Evolutionary conservation across 1,284 basidiomycete species (phyloP).

Genomic region (Apiotrichum brassicae): DNA sequence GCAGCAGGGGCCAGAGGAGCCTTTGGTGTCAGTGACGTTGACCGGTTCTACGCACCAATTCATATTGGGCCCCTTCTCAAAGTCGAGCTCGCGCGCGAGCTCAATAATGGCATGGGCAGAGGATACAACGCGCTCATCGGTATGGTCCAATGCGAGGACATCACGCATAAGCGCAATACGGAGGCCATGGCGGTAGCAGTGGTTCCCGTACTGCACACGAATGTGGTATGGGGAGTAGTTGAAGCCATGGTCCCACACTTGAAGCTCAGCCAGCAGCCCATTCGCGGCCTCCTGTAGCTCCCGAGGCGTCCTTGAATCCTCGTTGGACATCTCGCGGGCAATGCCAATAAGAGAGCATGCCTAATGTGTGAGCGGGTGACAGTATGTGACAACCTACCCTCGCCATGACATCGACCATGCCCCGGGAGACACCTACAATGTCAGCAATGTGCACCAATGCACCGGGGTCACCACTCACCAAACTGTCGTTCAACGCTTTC

Average conservation of each 20-base stretch:
- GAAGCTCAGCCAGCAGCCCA: conserved; percentile 32
- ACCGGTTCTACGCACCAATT: conserved; percentile 26
- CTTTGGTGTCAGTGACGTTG: conserved; percentile 15
- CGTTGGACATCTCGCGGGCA: conserved; percentile 12
- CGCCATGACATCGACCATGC: conserved; percentile 42
- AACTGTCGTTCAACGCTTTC: conserved; percentile 41
- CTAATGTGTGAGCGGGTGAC: conserved; percentile 4
- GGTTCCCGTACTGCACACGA: conserved; percentile 39
- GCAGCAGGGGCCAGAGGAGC: conserved; percentile 42
- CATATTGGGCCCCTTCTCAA: conserved; percentile 22
- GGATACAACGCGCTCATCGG: conserved; percentile 28
- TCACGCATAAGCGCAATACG: conserved; percentile 33
- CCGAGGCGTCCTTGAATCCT: conserved; percentile 8
- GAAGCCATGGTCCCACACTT: conserved; percentile 35
- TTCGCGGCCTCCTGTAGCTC: conserved; percentile 27
- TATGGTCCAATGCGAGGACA: conserved; percentile 30
- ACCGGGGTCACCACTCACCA: no score
- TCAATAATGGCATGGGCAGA: conserved; percentile 34
- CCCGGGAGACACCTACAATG: conserved; percentile 30
- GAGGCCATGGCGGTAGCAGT: conserved; percentile 37
- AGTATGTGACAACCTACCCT: conserved; percentile 15
- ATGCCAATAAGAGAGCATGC: conserved; percentile 28
- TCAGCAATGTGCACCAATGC: no score
- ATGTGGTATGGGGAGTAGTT: conserved; percentile 37
- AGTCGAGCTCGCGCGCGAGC: conserved; percentile 30